Percentiles rank a stretch among this genome's conserved stretches.
These are phyloP conservation scores for Rhizophagus clarus DNA, from an alignment of 192 early-diverging fungal genomes.

Conservation along the genomic window DNA sequence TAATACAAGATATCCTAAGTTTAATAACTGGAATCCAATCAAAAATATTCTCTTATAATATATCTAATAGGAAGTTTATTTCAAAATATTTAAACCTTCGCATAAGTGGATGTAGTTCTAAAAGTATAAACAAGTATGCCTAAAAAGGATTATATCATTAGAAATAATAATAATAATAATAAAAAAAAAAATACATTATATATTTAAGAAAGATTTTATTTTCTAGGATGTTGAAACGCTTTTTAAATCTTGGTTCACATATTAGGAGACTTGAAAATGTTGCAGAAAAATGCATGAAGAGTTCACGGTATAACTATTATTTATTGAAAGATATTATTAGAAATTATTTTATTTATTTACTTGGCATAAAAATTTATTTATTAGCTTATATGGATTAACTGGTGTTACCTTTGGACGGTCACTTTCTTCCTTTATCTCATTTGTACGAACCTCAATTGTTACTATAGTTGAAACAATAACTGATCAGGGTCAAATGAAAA, in stretches of 20 bases:
- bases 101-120: conserved; percentile 26
- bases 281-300: conserved; percentile 20
- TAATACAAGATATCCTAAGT: conserved; percentile 12
- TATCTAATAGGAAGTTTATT: neutral
- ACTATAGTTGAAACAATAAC: conserved; percentile 6
- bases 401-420: conserved; percentile 40
- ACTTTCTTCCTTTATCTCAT: conserved; percentile 18
- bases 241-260: conserved; percentile 31
- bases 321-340: neutral
- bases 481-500: conserved; percentile 11
- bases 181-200: neutral
- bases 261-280: conserved; percentile 35
- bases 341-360: neutral
- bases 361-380: neutral
- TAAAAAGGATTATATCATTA: neutral
- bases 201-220: neutral
- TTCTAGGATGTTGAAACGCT: neutral
- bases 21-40: conserved; percentile 20
- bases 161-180: too few relatives aligned
- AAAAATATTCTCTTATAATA: conserved; percentile 25
- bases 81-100: conserved; percentile 2
- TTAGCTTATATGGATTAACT: conserved; percentile 35
- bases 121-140: conserved; percentile 17
- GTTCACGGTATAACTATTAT: conserved; percentile 28
- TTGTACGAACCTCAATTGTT: conserved; percentile 34